A percentile compares a stretch with the other conserved stretches of the same genome.
phyloP scores from a whole-genome alignment of 1,139 yeast species.

The Lodderomyces pseudojiufengensis region DNA sequence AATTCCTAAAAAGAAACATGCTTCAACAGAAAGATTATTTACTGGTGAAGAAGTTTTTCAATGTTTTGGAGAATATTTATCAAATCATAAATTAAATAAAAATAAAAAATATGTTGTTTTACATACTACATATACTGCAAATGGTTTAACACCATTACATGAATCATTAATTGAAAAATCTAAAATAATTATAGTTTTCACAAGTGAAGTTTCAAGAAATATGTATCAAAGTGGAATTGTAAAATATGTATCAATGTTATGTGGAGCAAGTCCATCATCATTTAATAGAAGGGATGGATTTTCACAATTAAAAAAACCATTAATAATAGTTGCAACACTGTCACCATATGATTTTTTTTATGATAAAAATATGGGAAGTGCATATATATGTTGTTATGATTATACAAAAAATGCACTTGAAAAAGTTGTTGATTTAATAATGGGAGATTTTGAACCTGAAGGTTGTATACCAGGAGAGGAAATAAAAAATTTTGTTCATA shows the following conservation, averaged over 20 bases:
- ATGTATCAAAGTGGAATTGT: conserved; percentile 67
- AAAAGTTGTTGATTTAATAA: conserved; percentile 48
- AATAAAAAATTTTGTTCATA: conserved; percentile 30
- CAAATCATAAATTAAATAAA: conserved; percentile 30
- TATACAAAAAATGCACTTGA: conserved; percentile 52
- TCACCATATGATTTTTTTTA: conserved; percentile 64
- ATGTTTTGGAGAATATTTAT: conserved; percentile 41
- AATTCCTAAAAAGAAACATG: conserved; percentile 19
- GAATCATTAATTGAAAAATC: conserved; percentile 55
- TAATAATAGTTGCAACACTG: conserved; percentile 59
- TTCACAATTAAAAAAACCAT: conserved; percentile 42
- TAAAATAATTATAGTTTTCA: conserved; percentile 54
- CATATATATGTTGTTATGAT: conserved; percentile 61
- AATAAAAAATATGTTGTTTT: conserved; percentile 43
- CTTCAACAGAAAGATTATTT: conserved; percentile 24
- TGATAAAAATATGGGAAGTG: conserved; percentile 52
- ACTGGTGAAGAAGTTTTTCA: conserved; percentile 60
- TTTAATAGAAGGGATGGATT: conserved; percentile 21
- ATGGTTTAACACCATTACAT: conserved; percentile 57
- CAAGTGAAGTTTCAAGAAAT: conserved; percentile 62
- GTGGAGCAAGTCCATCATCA: conserved; percentile 46
- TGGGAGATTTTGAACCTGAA: conserved; percentile 51
- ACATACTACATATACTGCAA: conserved; percentile 64
- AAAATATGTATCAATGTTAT: conserved; percentile 53
- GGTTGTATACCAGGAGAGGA: conserved; percentile 60